Evolutionary conservation across 164 flowering plant species (phyloP).

Genomic region (Umbilicus rupestris): DNA sequence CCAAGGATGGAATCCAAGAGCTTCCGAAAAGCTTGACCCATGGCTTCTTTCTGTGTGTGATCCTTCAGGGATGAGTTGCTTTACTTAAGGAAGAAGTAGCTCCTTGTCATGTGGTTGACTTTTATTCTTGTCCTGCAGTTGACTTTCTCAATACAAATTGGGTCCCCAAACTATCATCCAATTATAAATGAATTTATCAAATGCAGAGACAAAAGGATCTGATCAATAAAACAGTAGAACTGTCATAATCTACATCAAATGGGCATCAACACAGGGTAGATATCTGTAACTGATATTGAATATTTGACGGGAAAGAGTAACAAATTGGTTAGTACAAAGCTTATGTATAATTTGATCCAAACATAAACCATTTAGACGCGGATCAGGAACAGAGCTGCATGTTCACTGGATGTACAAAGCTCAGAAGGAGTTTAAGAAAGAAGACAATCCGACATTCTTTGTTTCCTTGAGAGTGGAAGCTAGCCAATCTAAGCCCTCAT

Average conservation of each 20-base stretch:
- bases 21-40: constrained; percentile 96
- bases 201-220: too few species aligned
- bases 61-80: neutral
- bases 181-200: too few species aligned
- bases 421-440: constrained; percentile 2
- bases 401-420: neutral
- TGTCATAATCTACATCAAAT: too few species aligned
- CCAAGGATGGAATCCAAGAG: constrained; percentile 94
- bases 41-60: constrained; percentile 7
- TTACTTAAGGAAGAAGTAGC: neutral
- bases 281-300: neutral
- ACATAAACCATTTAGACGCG: neutral
- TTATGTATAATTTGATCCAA: neutral
- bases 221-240: too few species aligned
- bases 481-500: constrained; percentile 96
- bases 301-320: neutral
- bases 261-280: too few species aligned
- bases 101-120: neutral
- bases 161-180: neutral
- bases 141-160: neutral
- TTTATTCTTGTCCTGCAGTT: neutral
- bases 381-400: neutral
- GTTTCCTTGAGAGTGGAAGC: constrained; percentile 73
- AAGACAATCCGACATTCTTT: constrained; percentile 47
- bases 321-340: neutral